Conservation (phyloP, 352 stramenopile genomes). For the Phytophthora sojae region DNA sequence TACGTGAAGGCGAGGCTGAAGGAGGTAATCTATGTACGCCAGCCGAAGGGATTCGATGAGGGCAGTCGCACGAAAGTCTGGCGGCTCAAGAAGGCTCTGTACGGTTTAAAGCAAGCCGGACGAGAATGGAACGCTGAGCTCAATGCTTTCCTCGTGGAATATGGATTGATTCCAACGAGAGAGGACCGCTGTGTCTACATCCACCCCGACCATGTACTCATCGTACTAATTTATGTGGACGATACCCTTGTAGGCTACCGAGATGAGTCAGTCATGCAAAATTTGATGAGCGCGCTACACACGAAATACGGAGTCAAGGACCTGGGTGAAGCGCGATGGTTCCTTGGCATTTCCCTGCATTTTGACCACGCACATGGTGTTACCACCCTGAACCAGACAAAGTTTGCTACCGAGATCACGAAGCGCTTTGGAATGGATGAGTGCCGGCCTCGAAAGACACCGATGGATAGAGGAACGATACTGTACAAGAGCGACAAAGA, state of each 20-base stretch:
- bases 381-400: conserved; percentile 1
- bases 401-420: conserved; percentile 2
- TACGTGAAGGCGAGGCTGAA: conserved; percentile 19
- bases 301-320: conserved; percentile 10
- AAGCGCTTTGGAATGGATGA: conserved; percentile 9
- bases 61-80: conserved; percentile 10
- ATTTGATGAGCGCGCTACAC: neutral
- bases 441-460: conserved; percentile 4
- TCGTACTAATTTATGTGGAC: conserved; percentile 18
- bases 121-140: conserved; percentile 7
- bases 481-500: neutral
- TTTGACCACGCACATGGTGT: neutral
- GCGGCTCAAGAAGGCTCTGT: conserved; percentile 18
- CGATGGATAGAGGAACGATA: neutral
- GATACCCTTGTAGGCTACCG: conserved; percentile 22
- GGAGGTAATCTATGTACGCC: conserved; percentile 5
- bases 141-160: neutral
- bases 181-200: conserved; percentile 15
- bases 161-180: neutral
- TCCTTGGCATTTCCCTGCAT: conserved; percentile 5
- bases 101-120: conserved; percentile 26
- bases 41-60: conserved; percentile 19
- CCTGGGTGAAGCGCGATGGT: neutral
- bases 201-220: neutral
- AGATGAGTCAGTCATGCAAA: neutral